Evolutionary conservation across 768 basidiomycete species (phyloP).

Genomic region (Fomitopsis serialis): DNA sequence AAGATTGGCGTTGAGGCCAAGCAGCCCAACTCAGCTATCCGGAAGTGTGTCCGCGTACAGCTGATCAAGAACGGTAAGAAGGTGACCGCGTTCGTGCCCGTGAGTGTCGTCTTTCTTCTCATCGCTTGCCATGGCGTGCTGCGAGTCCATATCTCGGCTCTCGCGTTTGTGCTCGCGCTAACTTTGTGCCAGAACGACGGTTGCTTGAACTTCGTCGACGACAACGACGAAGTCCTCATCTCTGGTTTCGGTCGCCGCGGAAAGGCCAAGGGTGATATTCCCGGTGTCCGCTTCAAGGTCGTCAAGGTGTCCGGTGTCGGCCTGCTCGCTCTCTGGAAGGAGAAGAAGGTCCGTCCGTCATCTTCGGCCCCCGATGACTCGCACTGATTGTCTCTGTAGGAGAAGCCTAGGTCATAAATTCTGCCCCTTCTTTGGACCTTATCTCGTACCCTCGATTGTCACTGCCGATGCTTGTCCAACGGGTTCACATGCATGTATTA

Average conservation of each 20-base stretch:
- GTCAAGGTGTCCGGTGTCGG: slow-evolving; percentile 99
- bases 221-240: slow-evolving; percentile 99
- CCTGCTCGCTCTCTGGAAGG: slow-evolving; percentile 96
- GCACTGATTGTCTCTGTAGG: slow-evolving; percentile 14
- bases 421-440: slow-evolving; percentile 4
- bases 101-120: slow-evolving; percentile 43
- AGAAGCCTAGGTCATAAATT: slow-evolving; percentile 34
- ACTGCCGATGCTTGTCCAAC: slow-evolving; percentile 1
- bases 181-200: slow-evolving; percentile 69
- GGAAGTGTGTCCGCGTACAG: slow-evolving; percentile 99
- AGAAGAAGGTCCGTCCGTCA: slow-evolving; percentile 73
- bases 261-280: slow-evolving; percentile 99
- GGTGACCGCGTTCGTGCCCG: slow-evolving; percentile 99
- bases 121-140: no score
- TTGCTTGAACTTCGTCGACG: slow-evolving; percentile 97
- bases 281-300: slow-evolving; percentile 99
- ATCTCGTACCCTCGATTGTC: neutral
- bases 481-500: slow-evolving; percentile 4
- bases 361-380: neutral
- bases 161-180: no score
- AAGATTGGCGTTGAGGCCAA: slow-evolving; percentile 99
- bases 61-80: slow-evolving; percentile 99
- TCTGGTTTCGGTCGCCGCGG: slow-evolving; percentile 99
- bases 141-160: no score
- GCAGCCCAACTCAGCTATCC: slow-evolving; percentile 99